Percentiles rank a stretch among this genome's conserved stretches.
Evolutionary conservation across 768 basidiomycete species (phyloP).

Genomic region (Mycena capillaripes): DNA sequence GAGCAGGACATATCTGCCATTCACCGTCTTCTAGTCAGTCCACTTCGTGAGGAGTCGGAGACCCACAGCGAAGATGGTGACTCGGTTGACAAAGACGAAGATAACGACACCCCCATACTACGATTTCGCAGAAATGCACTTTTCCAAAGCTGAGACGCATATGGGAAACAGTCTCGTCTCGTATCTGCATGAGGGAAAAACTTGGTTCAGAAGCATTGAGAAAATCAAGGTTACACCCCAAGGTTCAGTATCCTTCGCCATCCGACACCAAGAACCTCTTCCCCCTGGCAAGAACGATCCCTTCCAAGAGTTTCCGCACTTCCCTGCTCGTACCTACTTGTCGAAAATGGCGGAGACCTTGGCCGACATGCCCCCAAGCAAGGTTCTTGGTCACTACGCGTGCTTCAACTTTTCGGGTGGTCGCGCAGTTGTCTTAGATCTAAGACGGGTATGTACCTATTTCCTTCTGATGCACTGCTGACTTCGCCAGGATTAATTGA

Average conservation of each 20-base stretch:
- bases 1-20: background rate
- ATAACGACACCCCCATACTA: background rate
- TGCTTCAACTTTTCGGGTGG: slow-evolving; percentile 14
- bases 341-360: background rate
- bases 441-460: slow-evolving; percentile 2
- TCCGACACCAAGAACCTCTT: slow-evolving; percentile 1
- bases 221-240: background rate
- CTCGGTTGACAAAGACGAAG: background rate
- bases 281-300: slow-evolving; percentile 15
- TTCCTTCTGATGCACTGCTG: background rate
- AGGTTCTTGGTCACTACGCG: slow-evolving; percentile 18
- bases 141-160: slow-evolving; percentile 13
- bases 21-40: slow-evolving; percentile 7
- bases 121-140: background rate
- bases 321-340: slow-evolving; percentile 13
- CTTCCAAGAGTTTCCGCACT: slow-evolving; percentile 13
- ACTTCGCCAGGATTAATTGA: no score
- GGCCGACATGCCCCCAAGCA: background rate
- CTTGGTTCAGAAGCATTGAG: slow-evolving; percentile 10
- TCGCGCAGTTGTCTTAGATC: slow-evolving; percentile 1
- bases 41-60: background rate
- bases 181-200: background rate
- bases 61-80: background rate
- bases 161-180: slow-evolving; percentile 20
- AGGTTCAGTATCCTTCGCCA: background rate